Evolutionary conservation across 2,329 filamentous ascomycete genomes (phyloP).

Genomic region (Apiospora rasikravindrae): DNA sequence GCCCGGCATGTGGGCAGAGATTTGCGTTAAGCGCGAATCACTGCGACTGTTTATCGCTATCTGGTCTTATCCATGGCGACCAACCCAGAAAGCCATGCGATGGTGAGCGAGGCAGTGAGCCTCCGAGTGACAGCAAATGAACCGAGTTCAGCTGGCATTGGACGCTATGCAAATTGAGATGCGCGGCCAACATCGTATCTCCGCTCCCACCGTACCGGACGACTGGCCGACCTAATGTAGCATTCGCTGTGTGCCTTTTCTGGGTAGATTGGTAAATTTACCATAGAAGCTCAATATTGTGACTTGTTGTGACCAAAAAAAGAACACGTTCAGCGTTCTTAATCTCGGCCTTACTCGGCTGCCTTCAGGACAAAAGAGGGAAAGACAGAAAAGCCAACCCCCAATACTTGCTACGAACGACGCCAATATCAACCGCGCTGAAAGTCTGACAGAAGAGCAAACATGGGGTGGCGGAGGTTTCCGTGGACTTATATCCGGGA

Average conservation of each 20-base stretch:
- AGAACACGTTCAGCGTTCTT: neutral
- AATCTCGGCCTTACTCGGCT: neutral
- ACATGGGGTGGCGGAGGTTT: neutral
- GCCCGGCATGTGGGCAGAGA: slow-evolving; percentile 2
- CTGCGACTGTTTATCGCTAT: neutral
- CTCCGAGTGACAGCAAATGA: neutral
- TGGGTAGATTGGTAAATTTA: neutral
- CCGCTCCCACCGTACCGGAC: neutral
- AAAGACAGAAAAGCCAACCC: neutral
- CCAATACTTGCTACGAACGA: neutral
- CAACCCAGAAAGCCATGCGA: too few species aligned
- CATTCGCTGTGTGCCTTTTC: neutral
- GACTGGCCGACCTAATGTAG: neutral
- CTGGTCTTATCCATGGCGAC: neutral
- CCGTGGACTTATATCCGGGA: neutral
- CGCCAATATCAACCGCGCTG: neutral
- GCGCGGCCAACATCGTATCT: neutral
- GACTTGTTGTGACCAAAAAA: neutral
- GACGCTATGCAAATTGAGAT: neutral
- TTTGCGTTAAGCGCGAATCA: slow-evolving; percentile 11
- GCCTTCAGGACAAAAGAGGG: neutral
- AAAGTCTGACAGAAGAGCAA: neutral
- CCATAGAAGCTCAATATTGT: neutral
- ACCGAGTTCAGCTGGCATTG: neutral
- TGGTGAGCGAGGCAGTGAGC: neutral